Conservation (phyloP, 2,329 filamentous ascomycete genomes). For the Colletotrichum ledebouriae region DNA sequence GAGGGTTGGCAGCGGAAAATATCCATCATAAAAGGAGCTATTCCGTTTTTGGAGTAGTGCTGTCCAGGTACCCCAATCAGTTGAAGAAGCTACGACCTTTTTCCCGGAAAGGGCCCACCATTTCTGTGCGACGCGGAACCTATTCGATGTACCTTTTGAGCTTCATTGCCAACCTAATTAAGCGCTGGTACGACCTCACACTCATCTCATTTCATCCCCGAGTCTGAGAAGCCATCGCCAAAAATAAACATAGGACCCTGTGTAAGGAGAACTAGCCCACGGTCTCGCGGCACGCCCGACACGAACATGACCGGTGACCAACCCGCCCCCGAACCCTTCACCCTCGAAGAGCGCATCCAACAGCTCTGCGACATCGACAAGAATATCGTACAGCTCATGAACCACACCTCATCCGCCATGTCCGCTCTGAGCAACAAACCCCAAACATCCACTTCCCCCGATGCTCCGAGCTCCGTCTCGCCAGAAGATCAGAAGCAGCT, state of each 20-base stretch:
- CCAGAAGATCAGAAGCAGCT: constrained; percentile 59
- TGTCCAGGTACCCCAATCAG: background rate
- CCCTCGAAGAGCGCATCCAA: constrained; percentile 81
- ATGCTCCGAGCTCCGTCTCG: constrained; percentile 2
- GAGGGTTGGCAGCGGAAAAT: constrained; percentile 39
- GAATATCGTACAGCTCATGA: constrained; percentile 58
- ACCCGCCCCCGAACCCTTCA: constrained; percentile 68
- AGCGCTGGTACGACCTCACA: constrained; percentile 1
- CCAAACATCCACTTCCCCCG: constrained; percentile 52
- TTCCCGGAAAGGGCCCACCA: background rate
- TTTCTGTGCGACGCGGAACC: constrained; percentile 14
- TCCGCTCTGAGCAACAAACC: constrained; percentile 59
- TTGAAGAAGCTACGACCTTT: constrained; percentile 20
- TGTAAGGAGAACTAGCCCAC: too few species aligned
- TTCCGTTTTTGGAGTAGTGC: background rate
- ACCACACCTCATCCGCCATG: constrained; percentile 62
- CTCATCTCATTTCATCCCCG: background rate
- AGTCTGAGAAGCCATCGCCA: too few species aligned
- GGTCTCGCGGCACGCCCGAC: constrained; percentile 32
- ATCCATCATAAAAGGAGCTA: constrained; percentile 19
- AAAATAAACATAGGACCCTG: background rate
- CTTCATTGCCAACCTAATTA: background rate
- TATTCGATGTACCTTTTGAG: constrained; percentile 22
- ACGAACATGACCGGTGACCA: constrained; percentile 43
- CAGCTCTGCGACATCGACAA: constrained; percentile 86